These are phyloP conservation scores for Ajuga reptans DNA, from an alignment of 305 asterid species.

Conservation along the genomic window DNA sequence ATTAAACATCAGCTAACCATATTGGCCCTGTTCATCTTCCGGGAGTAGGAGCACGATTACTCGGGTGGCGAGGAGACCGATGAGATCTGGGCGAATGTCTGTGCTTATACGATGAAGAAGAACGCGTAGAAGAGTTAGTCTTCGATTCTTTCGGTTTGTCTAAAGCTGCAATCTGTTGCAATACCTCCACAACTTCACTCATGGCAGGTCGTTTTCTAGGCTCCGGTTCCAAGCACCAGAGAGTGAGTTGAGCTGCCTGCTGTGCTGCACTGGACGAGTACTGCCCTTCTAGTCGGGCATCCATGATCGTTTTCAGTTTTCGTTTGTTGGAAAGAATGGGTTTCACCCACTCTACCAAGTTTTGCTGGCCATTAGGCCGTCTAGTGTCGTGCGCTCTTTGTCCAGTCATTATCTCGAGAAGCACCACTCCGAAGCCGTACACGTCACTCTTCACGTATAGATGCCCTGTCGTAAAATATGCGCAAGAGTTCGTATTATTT, in stretches of 20 bases:
- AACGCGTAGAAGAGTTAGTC: neutral
- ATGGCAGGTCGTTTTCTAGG: constrained; percentile 46
- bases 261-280: constrained; percentile 36
- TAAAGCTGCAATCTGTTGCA: constrained; percentile 38
- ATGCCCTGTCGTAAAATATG: constrained; percentile 33
- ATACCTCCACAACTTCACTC: constrained; percentile 41
- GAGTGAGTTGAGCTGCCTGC: constrained; percentile 37
- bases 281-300: constrained; percentile 42
- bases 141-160: constrained; percentile 22
- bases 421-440: constrained; percentile 60
- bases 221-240: constrained; percentile 40
- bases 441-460: constrained; percentile 55
- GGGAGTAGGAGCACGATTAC: neutral
- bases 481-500: neutral
- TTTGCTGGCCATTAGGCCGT: constrained; percentile 37
- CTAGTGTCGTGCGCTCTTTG: constrained; percentile 39
- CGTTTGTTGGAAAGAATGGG: constrained; percentile 33
- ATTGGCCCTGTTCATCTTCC: constrained; percentile 15
- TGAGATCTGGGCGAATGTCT: neutral
- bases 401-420: constrained; percentile 57
- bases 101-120: neutral
- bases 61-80: neutral
- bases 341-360: constrained; percentile 45
- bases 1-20: neutral
- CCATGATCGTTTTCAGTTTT: constrained; percentile 34